phyloP scores from a whole-genome alignment of 805 yeast genomes.

The Pichia heedii region DNA sequence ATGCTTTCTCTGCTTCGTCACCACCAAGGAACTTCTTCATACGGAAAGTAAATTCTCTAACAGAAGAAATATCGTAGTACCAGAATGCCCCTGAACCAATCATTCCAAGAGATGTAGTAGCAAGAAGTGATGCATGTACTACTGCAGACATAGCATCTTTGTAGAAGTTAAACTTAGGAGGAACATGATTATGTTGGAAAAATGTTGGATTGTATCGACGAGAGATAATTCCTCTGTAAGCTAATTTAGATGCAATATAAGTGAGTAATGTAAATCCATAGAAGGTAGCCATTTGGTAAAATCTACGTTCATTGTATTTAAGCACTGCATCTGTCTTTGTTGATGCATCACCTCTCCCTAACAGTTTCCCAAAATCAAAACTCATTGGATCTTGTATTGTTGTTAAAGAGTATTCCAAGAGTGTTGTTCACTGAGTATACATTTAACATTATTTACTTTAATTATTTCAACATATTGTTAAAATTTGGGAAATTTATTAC shows the following conservation, averaged over 20 bases:
- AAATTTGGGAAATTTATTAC: no score
- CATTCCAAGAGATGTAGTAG: constrained; percentile 67
- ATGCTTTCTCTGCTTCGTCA: constrained; percentile 42
- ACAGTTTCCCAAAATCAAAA: constrained; percentile 24
- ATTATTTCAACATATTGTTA: no score
- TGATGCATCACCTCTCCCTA: constrained; percentile 22
- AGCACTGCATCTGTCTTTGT: constrained; percentile 26
- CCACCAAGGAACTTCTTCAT: constrained; percentile 65
- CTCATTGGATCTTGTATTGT: constrained; percentile 8
- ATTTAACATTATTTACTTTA: no score
- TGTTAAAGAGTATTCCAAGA: no score
- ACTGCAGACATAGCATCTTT: constrained; percentile 83
- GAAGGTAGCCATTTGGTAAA: constrained; percentile 63
- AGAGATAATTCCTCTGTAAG: constrained; percentile 63
- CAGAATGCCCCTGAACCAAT: constrained; percentile 67
- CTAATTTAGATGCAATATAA: constrained; percentile 61
- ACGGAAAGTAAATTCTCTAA: constrained; percentile 62
- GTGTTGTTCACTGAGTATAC: no score
- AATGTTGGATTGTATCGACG: constrained; percentile 67
- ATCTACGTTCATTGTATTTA: constrained; percentile 53
- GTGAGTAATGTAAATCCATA: constrained; percentile 67
- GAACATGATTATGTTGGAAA: constrained; percentile 79
- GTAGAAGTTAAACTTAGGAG: constrained; percentile 74
- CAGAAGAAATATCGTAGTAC: constrained; percentile 62
- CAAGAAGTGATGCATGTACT: constrained; percentile 67